Evolutionary conservation across 2,329 filamentous ascomycete species (phyloP), one percentile per base, ranked within the genome.

Genomic region (Sclerotinia spermophila): DNA sequence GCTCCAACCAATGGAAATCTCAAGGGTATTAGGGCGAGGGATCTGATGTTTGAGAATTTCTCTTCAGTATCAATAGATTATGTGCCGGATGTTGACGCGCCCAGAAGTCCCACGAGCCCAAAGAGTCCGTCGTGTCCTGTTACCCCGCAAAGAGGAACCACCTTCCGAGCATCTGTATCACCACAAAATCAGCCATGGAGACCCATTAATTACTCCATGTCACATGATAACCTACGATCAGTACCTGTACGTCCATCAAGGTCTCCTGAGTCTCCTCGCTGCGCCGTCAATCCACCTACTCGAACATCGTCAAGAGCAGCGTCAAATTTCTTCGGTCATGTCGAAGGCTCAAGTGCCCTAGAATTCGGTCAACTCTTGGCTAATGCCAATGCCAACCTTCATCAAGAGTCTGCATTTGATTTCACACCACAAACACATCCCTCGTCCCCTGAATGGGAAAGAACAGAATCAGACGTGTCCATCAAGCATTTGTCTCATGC

Each of bases 221-320:
- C 81, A 83, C 5, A 82, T 85, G 10, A 70, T 65, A 78, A 77
- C 67, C 53, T 80, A 6, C 73, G 74, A 66, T 71, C 68, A 59
- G 81, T 82, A 27, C 84, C 85, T 24, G 83, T 84, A 48, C 84
- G 84, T 27, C 85, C 85, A 53, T 84, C 84, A 19, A 82, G 85
- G 68, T 85, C 84, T 19, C 83, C 78, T 35, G 68, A 83, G 19
- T 79, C 76, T 30, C 79, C 79, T 72, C 73, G 79, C 67, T 75
- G 77, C 24, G 81, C 83, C 3, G 82, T 85, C 4, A 78, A 83
- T 19, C 82, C 84, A 5, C 87, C 86, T 7, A 84, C 85, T 5
- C 84, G 87, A 33, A 80, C 84, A 33, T 89, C 87, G 0, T 89
- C 87, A 74, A 84, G 87, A 51, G 77, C 74, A 19, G 79, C 83